These are phyloP conservation scores for Royoungia palumana DNA, from an alignment of 768 basidiomycete species.

Conservation along the genomic window DNA sequence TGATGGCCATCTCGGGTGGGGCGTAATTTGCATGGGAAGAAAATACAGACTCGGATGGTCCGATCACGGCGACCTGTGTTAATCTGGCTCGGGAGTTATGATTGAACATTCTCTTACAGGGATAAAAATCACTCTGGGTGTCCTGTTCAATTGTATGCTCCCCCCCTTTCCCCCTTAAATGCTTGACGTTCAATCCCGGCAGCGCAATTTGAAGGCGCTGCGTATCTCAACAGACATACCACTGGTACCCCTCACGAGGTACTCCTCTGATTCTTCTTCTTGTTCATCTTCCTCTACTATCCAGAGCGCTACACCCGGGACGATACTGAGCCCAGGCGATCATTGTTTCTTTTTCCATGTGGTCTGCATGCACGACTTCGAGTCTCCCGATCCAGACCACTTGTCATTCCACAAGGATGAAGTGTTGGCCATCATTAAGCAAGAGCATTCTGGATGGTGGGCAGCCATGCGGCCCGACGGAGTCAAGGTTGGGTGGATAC, in stretches of 20 bases:
- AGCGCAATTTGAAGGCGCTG: slow-evolving; percentile 21
- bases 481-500: slow-evolving; percentile 69
- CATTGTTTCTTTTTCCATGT: slow-evolving; percentile 38
- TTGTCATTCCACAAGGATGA: slow-evolving; percentile 65
- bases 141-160: background rate
- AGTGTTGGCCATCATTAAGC: slow-evolving; percentile 62
- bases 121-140: background rate
- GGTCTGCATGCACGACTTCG: slow-evolving; percentile 67
- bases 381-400: slow-evolving; percentile 56
- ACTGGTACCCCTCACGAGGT: slow-evolving; percentile 33
- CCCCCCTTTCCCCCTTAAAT: background rate
- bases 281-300: slow-evolving; percentile 15
- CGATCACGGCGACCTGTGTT: too few species aligned
- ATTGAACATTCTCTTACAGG: slow-evolving; percentile 1
- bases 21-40: background rate
- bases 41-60: too few species aligned
- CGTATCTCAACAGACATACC: slow-evolving; percentile 35
- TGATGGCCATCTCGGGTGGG: background rate
- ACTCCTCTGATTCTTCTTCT: slow-evolving; percentile 33
- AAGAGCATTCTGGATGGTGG: slow-evolving; percentile 79
- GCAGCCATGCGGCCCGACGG: slow-evolving; percentile 60
- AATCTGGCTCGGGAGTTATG: background rate
- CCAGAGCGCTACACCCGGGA: slow-evolving; percentile 10
- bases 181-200: background rate
- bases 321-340: slow-evolving; percentile 31